phyloP scores from a whole-genome alignment of 169 alveolate genomes.

The Cryptosporidium meleagridis region DNA sequence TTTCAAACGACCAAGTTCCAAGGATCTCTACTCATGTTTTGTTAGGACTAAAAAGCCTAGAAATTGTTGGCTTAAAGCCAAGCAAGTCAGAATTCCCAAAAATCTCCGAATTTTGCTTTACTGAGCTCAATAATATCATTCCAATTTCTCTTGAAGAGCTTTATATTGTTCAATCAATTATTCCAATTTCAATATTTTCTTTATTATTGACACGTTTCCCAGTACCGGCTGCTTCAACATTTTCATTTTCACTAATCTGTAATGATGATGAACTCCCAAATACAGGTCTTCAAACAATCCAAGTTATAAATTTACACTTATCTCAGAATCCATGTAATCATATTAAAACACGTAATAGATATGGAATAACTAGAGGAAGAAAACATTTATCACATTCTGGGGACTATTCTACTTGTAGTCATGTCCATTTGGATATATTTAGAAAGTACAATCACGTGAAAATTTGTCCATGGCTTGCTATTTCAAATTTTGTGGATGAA shows the following conservation, averaged over 20 bases:
- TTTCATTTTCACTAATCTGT: constrained; percentile 57
- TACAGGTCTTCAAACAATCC: constrained; percentile 70
- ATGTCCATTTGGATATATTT: constrained; percentile 53
- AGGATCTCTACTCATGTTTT: constrained; percentile 26
- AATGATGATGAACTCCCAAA: constrained; percentile 63
- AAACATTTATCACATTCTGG: not conserved
- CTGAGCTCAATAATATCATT: constrained; percentile 41
- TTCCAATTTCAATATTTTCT: constrained; percentile 66
- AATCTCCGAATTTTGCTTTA: constrained; percentile 67
- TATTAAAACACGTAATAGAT: constrained; percentile 10
- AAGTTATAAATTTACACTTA: constrained; percentile 33
- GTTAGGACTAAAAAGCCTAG: constrained; percentile 52
- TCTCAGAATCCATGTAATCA: constrained; percentile 28
- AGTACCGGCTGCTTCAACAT: constrained; percentile 70
- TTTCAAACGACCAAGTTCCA: not conserved
- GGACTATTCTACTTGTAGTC: constrained; percentile 26
- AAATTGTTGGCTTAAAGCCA: constrained; percentile 12
- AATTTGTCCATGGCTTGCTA: constrained; percentile 74
- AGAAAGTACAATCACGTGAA: constrained; percentile 54
- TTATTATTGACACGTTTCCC: constrained; percentile 64
- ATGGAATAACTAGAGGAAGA: not conserved
- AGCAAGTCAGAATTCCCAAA: constrained; percentile 25
- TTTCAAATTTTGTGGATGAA: constrained; percentile 66
- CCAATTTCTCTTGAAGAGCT: constrained; percentile 59
- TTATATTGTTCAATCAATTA: constrained; percentile 25